phyloP scores from a whole-genome alignment of 768 basidiomycete species.

The Suillus plorans region DNA sequence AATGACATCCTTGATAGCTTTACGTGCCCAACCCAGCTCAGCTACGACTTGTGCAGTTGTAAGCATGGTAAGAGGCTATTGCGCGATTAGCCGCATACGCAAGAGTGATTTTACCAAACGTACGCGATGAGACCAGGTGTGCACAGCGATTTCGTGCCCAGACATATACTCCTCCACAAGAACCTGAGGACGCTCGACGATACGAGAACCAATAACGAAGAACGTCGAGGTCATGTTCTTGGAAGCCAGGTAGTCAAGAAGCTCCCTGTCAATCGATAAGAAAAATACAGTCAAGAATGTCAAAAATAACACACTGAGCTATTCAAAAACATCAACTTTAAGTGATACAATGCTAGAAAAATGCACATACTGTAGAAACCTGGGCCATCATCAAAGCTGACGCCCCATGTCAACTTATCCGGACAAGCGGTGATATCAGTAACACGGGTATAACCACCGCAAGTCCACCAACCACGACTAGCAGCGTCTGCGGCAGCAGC shows the following conservation, averaged over 20 bases:
- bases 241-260: conserved; percentile 69
- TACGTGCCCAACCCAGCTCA: conserved; percentile 90
- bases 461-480: conserved; percentile 89
- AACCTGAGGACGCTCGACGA: conserved; percentile 72
- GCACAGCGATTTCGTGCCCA: conserved; percentile 80
- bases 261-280: conserved; percentile 38
- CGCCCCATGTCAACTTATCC: conserved; percentile 71
- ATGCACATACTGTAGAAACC: conserved; percentile 67
- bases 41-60: conserved; percentile 87
- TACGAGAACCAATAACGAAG: conserved; percentile 87
- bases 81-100: conserved; percentile 23
- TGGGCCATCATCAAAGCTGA: conserved; percentile 89
- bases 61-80: conserved; percentile 61
- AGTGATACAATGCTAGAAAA: background rate
- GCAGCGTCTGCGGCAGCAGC: conserved; percentile 53
- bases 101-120: conserved; percentile 11
- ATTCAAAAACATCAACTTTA: conserved; percentile 16
- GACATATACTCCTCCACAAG: conserved; percentile 79
- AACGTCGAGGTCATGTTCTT: conserved; percentile 78
- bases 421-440: conserved; percentile 70
- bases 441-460: conserved; percentile 63
- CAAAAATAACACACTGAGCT: conserved; percentile 47
- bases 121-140: conserved; percentile 89
- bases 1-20: conserved; percentile 73
- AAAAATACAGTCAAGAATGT: background rate